Evolutionary conservation across 805 yeast genomes (phyloP).

Genomic region (Metschnikowia amazonensis): DNA sequence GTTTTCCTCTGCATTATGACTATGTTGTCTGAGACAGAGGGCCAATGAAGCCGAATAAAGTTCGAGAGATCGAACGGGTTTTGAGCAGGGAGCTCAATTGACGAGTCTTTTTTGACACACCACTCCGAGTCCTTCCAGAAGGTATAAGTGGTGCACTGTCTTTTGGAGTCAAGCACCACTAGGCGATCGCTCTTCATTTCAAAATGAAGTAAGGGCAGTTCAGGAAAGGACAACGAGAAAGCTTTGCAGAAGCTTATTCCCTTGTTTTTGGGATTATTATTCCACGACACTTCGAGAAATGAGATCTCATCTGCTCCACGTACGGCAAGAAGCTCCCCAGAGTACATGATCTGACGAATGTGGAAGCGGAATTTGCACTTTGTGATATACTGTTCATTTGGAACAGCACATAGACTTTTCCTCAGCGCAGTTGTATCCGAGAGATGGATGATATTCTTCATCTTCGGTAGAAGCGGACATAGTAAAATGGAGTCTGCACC

Average conservation of each 20-base stretch:
- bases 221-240: constrained; percentile 1
- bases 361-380: constrained; percentile 8
- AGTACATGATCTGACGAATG: constrained; percentile 11
- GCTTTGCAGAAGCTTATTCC: constrained; percentile 7
- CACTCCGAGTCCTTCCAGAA: constrained; percentile 6
- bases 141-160: constrained; percentile 5
- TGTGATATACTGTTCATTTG: constrained; percentile 1
- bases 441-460: constrained; percentile 8
- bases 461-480: constrained; percentile 14
- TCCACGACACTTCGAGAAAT: constrained; percentile 12
- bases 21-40: constrained; percentile 5
- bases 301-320: constrained; percentile 10
- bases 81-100: background rate
- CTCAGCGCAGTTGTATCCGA: constrained; percentile 1
- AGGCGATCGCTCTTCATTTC: constrained; percentile 4
- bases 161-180: constrained; percentile 7
- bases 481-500: constrained; percentile 7
- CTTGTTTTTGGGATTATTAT: constrained; percentile 8
- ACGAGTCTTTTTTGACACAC: background rate
- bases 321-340: constrained; percentile 10
- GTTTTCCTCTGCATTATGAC: constrained; percentile 10
- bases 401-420: constrained; percentile 8
- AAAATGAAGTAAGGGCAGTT: constrained; percentile 1
- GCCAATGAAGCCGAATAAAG: constrained; percentile 14
- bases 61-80: constrained; percentile 13